phyloP scores from a whole-genome alignment of 208 protist genomes.

The Acanthamoeba triangularis region DNA sequence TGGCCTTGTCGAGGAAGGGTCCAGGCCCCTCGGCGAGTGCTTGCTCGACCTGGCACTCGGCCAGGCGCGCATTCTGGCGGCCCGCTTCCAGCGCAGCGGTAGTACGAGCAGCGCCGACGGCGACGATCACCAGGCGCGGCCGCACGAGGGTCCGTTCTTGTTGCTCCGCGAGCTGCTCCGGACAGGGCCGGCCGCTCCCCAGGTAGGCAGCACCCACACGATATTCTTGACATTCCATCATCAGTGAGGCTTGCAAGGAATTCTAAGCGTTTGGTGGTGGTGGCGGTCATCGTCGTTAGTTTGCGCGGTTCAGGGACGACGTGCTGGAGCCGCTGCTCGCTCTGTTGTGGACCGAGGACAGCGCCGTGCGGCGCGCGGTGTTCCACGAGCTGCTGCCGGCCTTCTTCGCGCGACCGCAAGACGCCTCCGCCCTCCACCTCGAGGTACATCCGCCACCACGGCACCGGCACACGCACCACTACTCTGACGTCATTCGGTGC shows the following conservation, averaged over 20 bases:
- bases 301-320: neutral
- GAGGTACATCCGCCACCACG: neutral
- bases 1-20: too few relatives aligned
- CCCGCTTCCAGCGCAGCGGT: neutral
- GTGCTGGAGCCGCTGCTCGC: neutral
- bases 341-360: neutral
- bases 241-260: too few relatives aligned
- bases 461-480: neutral
- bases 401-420: neutral
- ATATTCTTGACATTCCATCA: neutral
- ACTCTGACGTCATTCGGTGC: neutral
- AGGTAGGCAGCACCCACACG: neutral
- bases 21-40: neutral
- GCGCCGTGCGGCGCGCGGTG: neutral
- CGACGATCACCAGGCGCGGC: neutral
- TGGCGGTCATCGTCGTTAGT: neutral
- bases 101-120: neutral
- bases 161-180: neutral
- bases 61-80: neutral
- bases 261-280: too few relatives aligned
- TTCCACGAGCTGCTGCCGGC: constrained; percentile 12
- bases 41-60: neutral
- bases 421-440: neutral
- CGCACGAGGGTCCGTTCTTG: neutral
- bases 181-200: too few relatives aligned